These are phyloP conservation scores for Epichloe typhina DNA, from an alignment of 2,329 filamentous ascomycete genomes.

Conservation along the genomic window DNA sequence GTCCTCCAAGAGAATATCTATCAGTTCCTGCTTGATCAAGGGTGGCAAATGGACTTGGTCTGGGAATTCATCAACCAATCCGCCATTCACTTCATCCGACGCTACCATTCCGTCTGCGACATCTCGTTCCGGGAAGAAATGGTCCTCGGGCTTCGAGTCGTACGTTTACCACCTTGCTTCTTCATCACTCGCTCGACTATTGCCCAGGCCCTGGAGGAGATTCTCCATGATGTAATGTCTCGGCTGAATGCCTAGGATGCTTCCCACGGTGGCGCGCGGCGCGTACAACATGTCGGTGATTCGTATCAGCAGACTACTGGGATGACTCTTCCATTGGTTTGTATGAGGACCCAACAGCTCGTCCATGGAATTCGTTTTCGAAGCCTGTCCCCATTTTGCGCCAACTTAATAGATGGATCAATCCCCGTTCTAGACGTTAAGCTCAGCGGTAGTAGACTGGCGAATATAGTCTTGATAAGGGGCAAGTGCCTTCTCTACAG, in stretches of 20 bases:
- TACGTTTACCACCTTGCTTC: constrained; percentile 50
- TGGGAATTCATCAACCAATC: too few relatives aligned
- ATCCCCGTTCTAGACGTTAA: constrained; percentile 1
- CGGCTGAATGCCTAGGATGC: constrained; percentile 45
- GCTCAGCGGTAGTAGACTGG: constrained; percentile 4
- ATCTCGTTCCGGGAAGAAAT: constrained; percentile 32
- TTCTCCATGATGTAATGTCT: constrained; percentile 73
- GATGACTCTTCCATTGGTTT: constrained; percentile 47
- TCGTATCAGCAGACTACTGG: constrained; percentile 50
- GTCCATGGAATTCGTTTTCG: constrained; percentile 54
- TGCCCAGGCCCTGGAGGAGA: constrained; percentile 45
- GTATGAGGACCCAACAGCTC: constrained; percentile 54
- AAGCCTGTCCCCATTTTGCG: constrained; percentile 37
- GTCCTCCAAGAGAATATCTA: too few relatives aligned
- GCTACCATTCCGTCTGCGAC: too few relatives aligned
- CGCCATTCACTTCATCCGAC: too few relatives aligned
- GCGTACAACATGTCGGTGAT: constrained; percentile 58
- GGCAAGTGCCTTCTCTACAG: constrained; percentile 24
- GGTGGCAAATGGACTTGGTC: too few relatives aligned
- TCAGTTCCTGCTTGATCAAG: too few relatives aligned
- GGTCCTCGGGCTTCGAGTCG: constrained; percentile 60
- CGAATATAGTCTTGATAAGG: constrained; percentile 25
- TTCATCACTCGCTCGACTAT: constrained; percentile 24
- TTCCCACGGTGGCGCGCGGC: constrained; percentile 42
- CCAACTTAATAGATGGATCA: too few relatives aligned